Conservation (phyloP, 768 basidiomycete species). For the Leccinellum rugosiceps region DNA sequence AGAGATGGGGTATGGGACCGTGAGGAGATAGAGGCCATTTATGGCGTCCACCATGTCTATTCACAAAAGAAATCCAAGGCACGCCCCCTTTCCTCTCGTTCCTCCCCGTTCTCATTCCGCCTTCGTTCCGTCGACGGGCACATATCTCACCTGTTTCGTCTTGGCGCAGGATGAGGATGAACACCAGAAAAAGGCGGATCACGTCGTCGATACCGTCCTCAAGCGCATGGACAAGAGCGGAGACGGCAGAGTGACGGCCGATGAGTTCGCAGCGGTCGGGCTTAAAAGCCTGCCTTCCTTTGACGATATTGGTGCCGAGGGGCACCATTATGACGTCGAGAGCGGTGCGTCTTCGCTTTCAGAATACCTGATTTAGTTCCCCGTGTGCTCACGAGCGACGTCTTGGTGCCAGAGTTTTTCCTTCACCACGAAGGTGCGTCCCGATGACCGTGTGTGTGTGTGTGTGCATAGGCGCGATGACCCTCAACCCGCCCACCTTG, state of each 20-base stretch:
- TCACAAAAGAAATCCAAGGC: constrained; percentile 80
- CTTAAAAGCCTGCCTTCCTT: constrained; percentile 79
- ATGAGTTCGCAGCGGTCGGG: constrained; percentile 73
- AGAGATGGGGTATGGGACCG: constrained; percentile 82
- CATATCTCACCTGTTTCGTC: background rate
- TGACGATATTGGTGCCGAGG: constrained; percentile 80
- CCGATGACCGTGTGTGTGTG: no score
- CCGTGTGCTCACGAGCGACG: background rate
- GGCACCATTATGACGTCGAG: constrained; percentile 91
- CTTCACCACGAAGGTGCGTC: constrained; percentile 90
- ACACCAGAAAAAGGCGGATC: constrained; percentile 78
- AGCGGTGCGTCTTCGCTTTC: constrained; percentile 54
- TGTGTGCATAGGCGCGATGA: background rate
- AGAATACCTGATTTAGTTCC: background rate
- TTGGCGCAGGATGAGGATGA: constrained; percentile 61
- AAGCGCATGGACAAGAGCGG: constrained; percentile 65
- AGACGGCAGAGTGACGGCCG: constrained; percentile 65
- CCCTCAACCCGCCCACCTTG: background rate
- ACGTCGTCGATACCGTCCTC: constrained; percentile 71
- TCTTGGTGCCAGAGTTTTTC: constrained; percentile 70
- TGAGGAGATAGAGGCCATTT: constrained; percentile 92
- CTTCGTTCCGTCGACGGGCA: background rate
- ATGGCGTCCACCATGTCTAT: constrained; percentile 92
- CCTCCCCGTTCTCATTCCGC: background rate
- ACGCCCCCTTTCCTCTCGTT: background rate